Percentiles rank a stretch among this genome's conserved stretches.
phyloP scores from a whole-genome alignment of 2,329 filamentous ascomycete species.

The Penicillium sp. region DNA sequence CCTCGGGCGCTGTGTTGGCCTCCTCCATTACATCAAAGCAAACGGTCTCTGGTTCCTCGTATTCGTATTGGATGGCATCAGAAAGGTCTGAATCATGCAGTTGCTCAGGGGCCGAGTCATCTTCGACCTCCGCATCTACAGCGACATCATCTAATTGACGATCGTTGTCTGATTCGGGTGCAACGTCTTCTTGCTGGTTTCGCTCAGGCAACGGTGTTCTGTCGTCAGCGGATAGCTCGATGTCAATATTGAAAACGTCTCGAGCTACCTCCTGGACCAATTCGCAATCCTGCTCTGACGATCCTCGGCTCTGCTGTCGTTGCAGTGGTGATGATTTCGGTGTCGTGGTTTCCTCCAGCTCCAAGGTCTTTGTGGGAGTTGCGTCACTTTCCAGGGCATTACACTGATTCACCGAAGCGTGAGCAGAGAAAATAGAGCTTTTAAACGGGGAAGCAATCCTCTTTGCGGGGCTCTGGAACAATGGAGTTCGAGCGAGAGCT shows the following conservation, averaged over 20 bases:
- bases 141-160: neutral
- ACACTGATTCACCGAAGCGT: slow-evolving; percentile 11
- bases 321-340: slow-evolving; percentile 1
- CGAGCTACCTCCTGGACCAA: slow-evolving; percentile 26
- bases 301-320: slow-evolving; percentile 4
- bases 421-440: slow-evolving; percentile 24
- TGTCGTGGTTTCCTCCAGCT: neutral
- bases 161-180: neutral
- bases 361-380: neutral
- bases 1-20: neutral
- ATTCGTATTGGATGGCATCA: neutral
- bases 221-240: slow-evolving; percentile 14
- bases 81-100: slow-evolving; percentile 7
- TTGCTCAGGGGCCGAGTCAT: neutral
- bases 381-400: neutral
- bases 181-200: neutral
- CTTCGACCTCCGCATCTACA: neutral
- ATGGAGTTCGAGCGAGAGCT: slow-evolving; percentile 36
- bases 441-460: slow-evolving; percentile 45
- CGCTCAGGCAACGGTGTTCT: slow-evolving; percentile 10
- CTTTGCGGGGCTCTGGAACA: slow-evolving; percentile 49
- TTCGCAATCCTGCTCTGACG: slow-evolving; percentile 17
- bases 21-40: slow-evolving; percentile 7
- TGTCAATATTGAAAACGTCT: slow-evolving; percentile 23
- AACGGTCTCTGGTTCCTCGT: slow-evolving; percentile 18